These are phyloP conservation scores for Candida sanyaensis DNA, from an alignment of 1,139 yeast genomes.

Conservation along the genomic window DNA sequence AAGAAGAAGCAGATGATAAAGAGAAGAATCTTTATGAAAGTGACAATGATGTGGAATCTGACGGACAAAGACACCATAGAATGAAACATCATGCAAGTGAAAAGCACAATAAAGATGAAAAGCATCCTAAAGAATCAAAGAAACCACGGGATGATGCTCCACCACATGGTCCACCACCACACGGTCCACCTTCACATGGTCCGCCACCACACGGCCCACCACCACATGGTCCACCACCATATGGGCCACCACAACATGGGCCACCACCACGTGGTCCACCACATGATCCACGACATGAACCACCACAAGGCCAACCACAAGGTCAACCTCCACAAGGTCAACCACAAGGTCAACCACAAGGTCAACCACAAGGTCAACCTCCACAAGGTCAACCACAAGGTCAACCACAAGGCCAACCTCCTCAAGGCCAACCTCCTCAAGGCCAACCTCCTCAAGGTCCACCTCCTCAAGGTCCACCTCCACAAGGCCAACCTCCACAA, in stretches of 20 bases:
- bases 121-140: neutral
- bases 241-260: no score
- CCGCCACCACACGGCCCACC: conserved; percentile 3
- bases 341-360: conserved; percentile 3
- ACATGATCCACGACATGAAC: no score
- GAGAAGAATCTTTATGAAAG: neutral
- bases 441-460: conserved; percentile 5
- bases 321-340: conserved; percentile 4
- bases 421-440: neutral
- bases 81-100: no score
- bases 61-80: neutral
- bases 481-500: neutral
- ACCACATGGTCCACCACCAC: neutral
- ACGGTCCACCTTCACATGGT: conserved; percentile 1
- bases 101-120: neutral
- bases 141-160: neutral
- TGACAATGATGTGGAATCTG: neutral
- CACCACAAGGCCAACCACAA: no score
- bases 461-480: conserved; percentile 2
- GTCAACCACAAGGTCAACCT: neutral
- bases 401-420: neutral
- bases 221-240: neutral
- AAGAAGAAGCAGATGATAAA: conserved; percentile 5
- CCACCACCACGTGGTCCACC: conserved; percentile 5
- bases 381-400: neutral